Evolutionary conservation across 2,329 filamentous ascomycete species (phyloP), one percentile per base, ranked within the genome.

Genomic region (Verticillium nonalfalfae): DNA sequence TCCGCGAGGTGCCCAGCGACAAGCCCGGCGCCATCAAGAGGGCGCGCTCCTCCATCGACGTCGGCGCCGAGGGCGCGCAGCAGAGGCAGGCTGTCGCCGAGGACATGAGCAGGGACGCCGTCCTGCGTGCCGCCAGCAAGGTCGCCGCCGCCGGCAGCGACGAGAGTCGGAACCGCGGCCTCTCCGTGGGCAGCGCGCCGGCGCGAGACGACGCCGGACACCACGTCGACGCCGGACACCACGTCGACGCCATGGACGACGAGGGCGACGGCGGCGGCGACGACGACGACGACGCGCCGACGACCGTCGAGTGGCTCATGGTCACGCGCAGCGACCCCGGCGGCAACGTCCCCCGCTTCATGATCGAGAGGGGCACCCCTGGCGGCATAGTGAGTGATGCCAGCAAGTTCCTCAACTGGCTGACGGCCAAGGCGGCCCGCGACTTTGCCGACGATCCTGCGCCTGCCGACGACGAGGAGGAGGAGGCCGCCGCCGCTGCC

Each of bases 361-460:
- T 97, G 82, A 91, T 96, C n/a, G 93, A 96, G 69, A 87, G 91
- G 71, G 91, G 90, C 35, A 96, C 93, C 0, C 93, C 93, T 0
- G 86, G 83, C 11, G 90, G 90, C 39, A 95, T 97, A 67, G 83
- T 91, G 33, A 81, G 81, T 52, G 93, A 96, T 72, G 90, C 92
- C 0, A 83, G 83, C 59, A 95, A 93, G 73, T 96, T 96, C 67
- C 72, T 95, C 14, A 85, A 92, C 61, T 96, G 93, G 93, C 69
- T 84, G 35, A 76, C 76, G 7, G 71, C 77, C 4, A 78, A 77
- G 63, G 71, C 72, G 10, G 66, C 72, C 14, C 70, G 75, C 4
- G 74, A 74, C 6, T 73, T 78, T 26, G 64, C 67, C 60, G 60
- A 66, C 34, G 61, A 65, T 21, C 36, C 58, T 7, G 55, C 55